These are phyloP conservation scores for Brettanomyces naardenensis DNA, from an alignment of 805 yeast species.

Conservation along the genomic window DNA sequence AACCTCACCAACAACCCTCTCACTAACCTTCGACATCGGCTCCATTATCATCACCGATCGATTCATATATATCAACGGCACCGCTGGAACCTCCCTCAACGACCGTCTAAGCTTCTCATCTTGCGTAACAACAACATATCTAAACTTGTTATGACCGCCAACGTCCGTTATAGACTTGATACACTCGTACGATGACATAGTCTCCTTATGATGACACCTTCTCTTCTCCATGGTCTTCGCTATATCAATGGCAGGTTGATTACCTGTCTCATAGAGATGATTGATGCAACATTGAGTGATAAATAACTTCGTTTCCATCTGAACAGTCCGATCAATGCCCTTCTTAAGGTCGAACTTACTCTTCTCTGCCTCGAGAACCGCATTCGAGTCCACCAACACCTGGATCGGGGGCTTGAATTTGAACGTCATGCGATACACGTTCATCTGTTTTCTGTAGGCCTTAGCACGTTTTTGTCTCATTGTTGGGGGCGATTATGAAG, in stretches of 20 bases:
- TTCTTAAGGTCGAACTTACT: constrained; percentile 74
- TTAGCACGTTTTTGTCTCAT: constrained; percentile 98
- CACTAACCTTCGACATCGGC: constrained; percentile 73
- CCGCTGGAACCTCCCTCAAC: constrained; percentile 76
- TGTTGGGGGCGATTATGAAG: too few species aligned
- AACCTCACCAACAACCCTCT: constrained; percentile 34
- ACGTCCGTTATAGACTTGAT: constrained; percentile 60
- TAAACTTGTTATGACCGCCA: constrained; percentile 76
- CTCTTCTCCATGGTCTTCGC: constrained; percentile 88
- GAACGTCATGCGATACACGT: constrained; percentile 75
- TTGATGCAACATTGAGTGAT: constrained; percentile 95
- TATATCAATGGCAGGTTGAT: constrained; percentile 68
- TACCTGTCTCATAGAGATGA: constrained; percentile 61
- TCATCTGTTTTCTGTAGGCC: constrained; percentile 87
- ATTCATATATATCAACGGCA: constrained; percentile 80
- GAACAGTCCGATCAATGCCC: constrained; percentile 74
- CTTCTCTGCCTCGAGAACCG: constrained; percentile 56
- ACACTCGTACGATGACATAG: constrained; percentile 62
- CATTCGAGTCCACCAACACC: constrained; percentile 75
- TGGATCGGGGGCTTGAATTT: constrained; percentile 93
- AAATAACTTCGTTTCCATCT: constrained; percentile 81
- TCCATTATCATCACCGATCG: constrained; percentile 95
- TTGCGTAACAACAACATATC: constrained; percentile 86
- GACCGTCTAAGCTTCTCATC: constrained; percentile 58
- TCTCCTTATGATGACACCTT: constrained; percentile 69